These are phyloP conservation scores for Peniophora sp. DNA, from an alignment of 1,284 basidiomycete species.

Conservation along the genomic window DNA sequence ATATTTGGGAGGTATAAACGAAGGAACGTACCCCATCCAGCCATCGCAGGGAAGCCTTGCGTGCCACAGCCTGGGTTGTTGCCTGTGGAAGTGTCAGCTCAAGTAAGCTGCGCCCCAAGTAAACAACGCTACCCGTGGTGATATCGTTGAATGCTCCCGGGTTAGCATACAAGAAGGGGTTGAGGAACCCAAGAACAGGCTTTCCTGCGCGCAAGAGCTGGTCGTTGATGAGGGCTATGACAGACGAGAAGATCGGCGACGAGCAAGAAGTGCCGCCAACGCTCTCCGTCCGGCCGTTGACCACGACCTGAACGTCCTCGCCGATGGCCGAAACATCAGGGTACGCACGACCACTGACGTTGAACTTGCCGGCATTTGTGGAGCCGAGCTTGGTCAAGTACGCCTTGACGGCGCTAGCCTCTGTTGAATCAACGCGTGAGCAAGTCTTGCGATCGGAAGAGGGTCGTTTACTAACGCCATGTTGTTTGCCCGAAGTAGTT, in stretches of 20 bases:
- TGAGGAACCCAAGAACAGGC: slow-evolving; percentile 49
- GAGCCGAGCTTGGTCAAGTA: slow-evolving; percentile 22
- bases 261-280: slow-evolving; percentile 55
- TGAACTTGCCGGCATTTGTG: slow-evolving; percentile 17
- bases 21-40: not conserved
- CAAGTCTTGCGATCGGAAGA: slow-evolving; percentile 29
- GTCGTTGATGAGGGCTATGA: slow-evolving; percentile 53
- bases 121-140: slow-evolving; percentile 3
- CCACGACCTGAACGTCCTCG: slow-evolving; percentile 48
- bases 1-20: not conserved
- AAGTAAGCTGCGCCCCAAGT: no score
- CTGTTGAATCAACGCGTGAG: not conserved
- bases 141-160: not conserved
- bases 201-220: slow-evolving; percentile 42
- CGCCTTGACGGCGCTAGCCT: slow-evolving; percentile 24
- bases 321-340: slow-evolving; percentile 51
- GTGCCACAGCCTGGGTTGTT: not conserved
- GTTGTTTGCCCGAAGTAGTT: slow-evolving; percentile 30
- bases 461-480: slow-evolving; percentile 28
- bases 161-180: slow-evolving; percentile 34
- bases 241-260: slow-evolving; percentile 50
- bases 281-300: slow-evolving; percentile 33
- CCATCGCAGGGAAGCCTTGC: not conserved
- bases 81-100: slow-evolving; percentile 1
- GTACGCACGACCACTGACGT: slow-evolving; percentile 19